These are phyloP conservation scores for Mycena pura DNA, from an alignment of 768 basidiomycete species.

Conservation along the genomic window DNA sequence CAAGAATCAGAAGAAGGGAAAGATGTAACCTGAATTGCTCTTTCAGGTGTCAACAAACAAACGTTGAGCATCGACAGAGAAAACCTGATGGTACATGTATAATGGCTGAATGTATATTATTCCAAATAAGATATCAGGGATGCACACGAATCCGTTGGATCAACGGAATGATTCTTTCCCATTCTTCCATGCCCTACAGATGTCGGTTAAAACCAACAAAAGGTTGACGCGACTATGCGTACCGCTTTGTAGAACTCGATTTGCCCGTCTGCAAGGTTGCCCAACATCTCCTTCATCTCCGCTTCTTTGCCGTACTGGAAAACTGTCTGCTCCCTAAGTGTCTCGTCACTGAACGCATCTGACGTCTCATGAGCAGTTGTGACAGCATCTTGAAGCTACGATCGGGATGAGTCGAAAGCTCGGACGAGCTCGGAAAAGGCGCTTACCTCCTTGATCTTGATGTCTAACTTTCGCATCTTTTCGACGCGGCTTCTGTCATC, in stretches of 20 bases:
- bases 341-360: constrained; percentile 96
- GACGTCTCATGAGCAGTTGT: constrained; percentile 94
- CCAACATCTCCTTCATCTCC: constrained; percentile 97
- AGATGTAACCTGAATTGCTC: background rate
- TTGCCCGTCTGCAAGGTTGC: constrained; percentile 89
- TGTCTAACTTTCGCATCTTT: constrained; percentile 90
- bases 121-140: constrained; percentile 44
- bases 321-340: constrained; percentile 85
- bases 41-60: too few species aligned
- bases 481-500: constrained; percentile 93
- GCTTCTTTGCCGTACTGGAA: constrained; percentile 92
- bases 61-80: too few species aligned
- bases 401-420: constrained; percentile 9
- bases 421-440: background rate
- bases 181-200: constrained; percentile 90
- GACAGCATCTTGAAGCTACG: constrained; percentile 94
- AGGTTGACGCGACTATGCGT: constrained; percentile 10
- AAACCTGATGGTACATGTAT: background rate
- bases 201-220: constrained; percentile 4
- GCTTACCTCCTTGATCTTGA: constrained; percentile 92
- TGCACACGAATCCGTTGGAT: constrained; percentile 95
- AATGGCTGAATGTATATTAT: constrained; percentile 19
- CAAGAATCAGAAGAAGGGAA: background rate
- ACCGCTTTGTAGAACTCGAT: constrained; percentile 94
- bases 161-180: constrained; percentile 93